A percentile compares a stretch with the other conserved stretches of the same genome.
phyloP scores from a whole-genome alignment of 176 grass and related monocot genomes.

The Melocanna baccifera region DNA sequence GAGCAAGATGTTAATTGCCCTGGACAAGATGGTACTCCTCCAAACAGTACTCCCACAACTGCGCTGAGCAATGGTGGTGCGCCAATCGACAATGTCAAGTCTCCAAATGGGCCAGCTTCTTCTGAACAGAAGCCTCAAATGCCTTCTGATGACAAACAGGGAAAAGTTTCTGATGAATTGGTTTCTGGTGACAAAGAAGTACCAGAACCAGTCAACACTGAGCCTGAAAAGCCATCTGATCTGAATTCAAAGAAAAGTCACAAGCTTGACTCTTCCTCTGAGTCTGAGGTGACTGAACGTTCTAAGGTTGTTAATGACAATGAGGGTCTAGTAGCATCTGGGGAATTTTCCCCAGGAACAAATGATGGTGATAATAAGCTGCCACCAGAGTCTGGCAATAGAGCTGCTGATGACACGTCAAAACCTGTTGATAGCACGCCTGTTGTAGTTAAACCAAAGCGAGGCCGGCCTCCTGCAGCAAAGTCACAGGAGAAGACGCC shows the following conservation, averaged over 20 bases:
- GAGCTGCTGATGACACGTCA: slow-evolving; percentile 23
- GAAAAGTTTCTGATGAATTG: slow-evolving; percentile 38
- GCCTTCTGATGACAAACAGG: slow-evolving; percentile 24
- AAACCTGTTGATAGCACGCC: slow-evolving; percentile 24
- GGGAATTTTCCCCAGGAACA: slow-evolving; percentile 25
- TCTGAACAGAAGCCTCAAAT: slow-evolving; percentile 60
- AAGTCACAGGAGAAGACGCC: slow-evolving; percentile 44
- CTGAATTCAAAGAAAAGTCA: slow-evolving; percentile 33
- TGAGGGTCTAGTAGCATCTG: slow-evolving; percentile 1
- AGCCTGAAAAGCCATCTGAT: slow-evolving; percentile 33
- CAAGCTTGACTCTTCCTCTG: slow-evolving; percentile 24
- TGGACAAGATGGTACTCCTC: slow-evolving; percentile 48
- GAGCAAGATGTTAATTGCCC: slow-evolving; percentile 44
- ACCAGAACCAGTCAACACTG: slow-evolving; percentile 8
- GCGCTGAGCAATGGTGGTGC: slow-evolving; percentile 38
- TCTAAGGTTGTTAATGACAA: slow-evolving; percentile 33
- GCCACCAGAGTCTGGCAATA: slow-evolving; percentile 25
- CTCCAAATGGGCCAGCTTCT: slow-evolving; percentile 48
- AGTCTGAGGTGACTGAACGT: slow-evolving; percentile 18
- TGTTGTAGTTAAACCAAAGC: slow-evolving; percentile 40
- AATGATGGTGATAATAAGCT: slow-evolving; percentile 33
- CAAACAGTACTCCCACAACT: slow-evolving; percentile 20
- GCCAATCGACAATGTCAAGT: slow-evolving; percentile 34
- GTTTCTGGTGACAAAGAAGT: slow-evolving; percentile 39
- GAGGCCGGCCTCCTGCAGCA: slow-evolving; percentile 27